Conservation (phyloP, 306 rosid genomes). For the Ziziphus jujuba region DNA sequence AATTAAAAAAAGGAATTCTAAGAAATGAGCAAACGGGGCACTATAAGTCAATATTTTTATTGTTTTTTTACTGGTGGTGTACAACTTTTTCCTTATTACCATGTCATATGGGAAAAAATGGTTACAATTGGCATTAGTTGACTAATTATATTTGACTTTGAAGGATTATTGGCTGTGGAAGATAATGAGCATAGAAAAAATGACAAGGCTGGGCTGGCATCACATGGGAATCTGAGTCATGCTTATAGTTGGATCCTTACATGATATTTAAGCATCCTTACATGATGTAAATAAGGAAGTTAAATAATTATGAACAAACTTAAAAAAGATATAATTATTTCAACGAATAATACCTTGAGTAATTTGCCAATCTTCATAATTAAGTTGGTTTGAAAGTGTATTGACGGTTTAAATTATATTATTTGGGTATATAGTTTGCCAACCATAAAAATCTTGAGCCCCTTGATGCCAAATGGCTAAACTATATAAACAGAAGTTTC, state of each 20-base stretch:
- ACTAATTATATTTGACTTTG: too few relatives aligned
- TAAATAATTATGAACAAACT: not conserved
- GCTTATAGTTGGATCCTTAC: not conserved
- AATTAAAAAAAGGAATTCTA: too few relatives aligned
- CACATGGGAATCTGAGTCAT: not conserved
- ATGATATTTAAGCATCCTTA: not conserved
- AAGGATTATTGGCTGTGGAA: too few relatives aligned
- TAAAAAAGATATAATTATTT: not conserved
- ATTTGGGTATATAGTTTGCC: not conserved
- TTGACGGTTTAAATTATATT: not conserved
- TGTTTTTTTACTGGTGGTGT: too few relatives aligned
- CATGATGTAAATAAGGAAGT: not conserved
- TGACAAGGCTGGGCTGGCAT: too few relatives aligned
- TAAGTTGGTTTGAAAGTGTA: not conserved
- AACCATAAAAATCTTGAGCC: not conserved
- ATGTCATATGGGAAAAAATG: too few relatives aligned
- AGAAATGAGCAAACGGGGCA: too few relatives aligned
- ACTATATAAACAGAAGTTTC: too few relatives aligned
- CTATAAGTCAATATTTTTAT: too few relatives aligned
- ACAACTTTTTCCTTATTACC: too few relatives aligned
- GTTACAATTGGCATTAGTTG: too few relatives aligned
- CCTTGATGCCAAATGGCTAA: not conserved
- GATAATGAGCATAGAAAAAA: too few relatives aligned
- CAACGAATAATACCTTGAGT: not conserved
- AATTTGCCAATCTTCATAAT: not conserved